Conservation (phyloP, 805 yeast species). For the Phaffomyces thermotolerans region DNA sequence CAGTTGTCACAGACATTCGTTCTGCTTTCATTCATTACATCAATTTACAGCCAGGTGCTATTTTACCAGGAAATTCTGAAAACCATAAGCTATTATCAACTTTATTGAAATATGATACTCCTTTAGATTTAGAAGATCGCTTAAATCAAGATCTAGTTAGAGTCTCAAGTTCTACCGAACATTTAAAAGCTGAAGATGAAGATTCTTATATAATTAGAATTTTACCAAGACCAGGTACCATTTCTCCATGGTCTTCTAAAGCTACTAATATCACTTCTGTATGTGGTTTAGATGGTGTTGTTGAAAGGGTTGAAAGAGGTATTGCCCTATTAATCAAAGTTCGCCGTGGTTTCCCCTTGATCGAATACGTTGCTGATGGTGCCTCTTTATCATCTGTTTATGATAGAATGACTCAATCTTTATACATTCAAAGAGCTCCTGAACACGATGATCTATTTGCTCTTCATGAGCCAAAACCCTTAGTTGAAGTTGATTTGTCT, state of each 20-base stretch:
- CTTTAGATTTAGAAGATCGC: slow-evolving; percentile 46
- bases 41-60: slow-evolving; percentile 37
- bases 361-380: slow-evolving; percentile 44
- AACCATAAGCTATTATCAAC: slow-evolving; percentile 46
- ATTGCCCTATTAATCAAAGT: slow-evolving; percentile 64
- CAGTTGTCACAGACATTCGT: slow-evolving; percentile 62
- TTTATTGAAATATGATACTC: slow-evolving; percentile 68
- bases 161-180: slow-evolving; percentile 26
- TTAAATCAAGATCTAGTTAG: slow-evolving; percentile 35
- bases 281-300: slow-evolving; percentile 66
- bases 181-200: slow-evolving; percentile 27
- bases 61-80: slow-evolving; percentile 20
- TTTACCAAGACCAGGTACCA: slow-evolving; percentile 90
- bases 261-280: slow-evolving; percentile 92
- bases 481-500: slow-evolving; percentile 64
- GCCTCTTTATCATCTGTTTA: slow-evolving; percentile 63
- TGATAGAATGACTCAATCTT: slow-evolving; percentile 91
- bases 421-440: slow-evolving; percentile 58
- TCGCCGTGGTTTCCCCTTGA: slow-evolving; percentile 62
- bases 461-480: slow-evolving; percentile 74
- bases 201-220: slow-evolving; percentile 61
- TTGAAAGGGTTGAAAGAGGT: slow-evolving; percentile 91
- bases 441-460: slow-evolving; percentile 63
- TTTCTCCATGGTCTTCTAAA: slow-evolving; percentile 98
- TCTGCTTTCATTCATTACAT: slow-evolving; percentile 80